A percentile compares a stretch with the other conserved stretches of the same genome.
Evolutionary conservation across 2,329 filamentous ascomycete genomes (phyloP).

Genomic region (Colletotrichum nymphaeae): DNA sequence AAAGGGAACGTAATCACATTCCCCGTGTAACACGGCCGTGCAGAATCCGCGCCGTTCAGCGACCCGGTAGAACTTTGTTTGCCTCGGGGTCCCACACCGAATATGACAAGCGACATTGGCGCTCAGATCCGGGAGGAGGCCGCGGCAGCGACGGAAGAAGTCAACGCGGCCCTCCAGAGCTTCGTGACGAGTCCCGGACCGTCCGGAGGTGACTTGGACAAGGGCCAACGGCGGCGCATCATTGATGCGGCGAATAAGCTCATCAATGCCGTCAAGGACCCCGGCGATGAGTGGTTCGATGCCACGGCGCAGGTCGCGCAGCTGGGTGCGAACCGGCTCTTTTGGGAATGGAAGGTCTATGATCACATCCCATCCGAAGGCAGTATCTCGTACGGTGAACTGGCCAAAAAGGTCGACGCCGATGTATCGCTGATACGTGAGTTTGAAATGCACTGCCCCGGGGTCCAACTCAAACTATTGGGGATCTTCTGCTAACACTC

Average conservation of each 20-base stretch:
- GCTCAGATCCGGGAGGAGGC: conserved; percentile 19
- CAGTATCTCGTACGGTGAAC: conserved; percentile 42
- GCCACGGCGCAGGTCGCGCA: conserved; percentile 22
- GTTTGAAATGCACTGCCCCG: neutral
- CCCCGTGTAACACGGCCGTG: neutral
- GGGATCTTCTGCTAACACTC: neutral
- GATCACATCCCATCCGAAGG: conserved; percentile 45
- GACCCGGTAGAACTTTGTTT: neutral
- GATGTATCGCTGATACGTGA: conserved; percentile 43
- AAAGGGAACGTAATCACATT: neutral
- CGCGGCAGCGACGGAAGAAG: conserved; percentile 22
- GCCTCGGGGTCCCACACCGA: too few relatives aligned
- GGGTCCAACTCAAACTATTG: too few relatives aligned
- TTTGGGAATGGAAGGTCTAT: conserved; percentile 48
- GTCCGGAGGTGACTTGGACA: conserved; percentile 16
- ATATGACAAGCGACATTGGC: conserved; percentile 2
- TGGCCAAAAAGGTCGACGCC: conserved; percentile 44
- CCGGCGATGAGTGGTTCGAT: conserved; percentile 27
- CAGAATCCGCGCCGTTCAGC: too few relatives aligned
- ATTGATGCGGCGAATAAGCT: conserved; percentile 27
- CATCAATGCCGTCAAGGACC: conserved; percentile 21
- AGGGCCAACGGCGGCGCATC: conserved; percentile 22
- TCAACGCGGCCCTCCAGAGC: conserved; percentile 11
- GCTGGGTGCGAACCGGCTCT: conserved; percentile 38
- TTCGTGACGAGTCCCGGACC: conserved; percentile 1